phyloP scores from a whole-genome alignment of 129 eudicot species.

The Gnaphalium uliginosum region DNA sequence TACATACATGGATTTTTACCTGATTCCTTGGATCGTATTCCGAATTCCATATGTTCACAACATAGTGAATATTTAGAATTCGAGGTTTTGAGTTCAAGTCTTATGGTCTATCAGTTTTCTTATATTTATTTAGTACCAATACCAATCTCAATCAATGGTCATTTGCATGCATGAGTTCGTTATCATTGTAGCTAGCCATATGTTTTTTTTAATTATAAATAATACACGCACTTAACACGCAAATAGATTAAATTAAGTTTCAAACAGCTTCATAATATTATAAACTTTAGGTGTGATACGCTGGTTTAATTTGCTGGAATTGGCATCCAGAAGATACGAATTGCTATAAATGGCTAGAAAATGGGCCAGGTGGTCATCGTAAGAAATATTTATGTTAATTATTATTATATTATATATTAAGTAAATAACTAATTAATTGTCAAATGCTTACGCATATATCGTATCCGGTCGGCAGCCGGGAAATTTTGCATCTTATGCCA shows the following conservation, averaged over 20 bases:
- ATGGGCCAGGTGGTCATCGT: conserved; percentile 18
- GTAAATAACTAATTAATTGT: background rate
- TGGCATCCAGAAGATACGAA: conserved; percentile 20
- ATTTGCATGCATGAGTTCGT: background rate
- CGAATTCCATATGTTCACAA: no score
- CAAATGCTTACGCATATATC: background rate
- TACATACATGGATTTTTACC: no score
- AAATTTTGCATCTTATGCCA: conserved; percentile 13
- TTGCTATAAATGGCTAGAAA: conserved; percentile 11
- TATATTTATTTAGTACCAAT: no score
- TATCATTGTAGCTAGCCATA: background rate
- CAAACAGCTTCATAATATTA: background rate
- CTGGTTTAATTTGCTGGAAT: background rate
- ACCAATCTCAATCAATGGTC: no score
- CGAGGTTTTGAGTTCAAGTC: no score
- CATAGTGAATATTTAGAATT: no score
- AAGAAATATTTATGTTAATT: no score
- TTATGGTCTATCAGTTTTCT: no score
- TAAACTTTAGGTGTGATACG: conserved; percentile 11
- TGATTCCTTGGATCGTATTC: no score
- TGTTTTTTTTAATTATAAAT: background rate
- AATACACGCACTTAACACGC: background rate
- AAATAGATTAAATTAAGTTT: background rate
- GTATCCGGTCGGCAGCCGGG: conserved; percentile 24
- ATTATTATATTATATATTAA: no score